Conservation (phyloP, 2,329 filamentous ascomycete genomes). For the Leptographium wingfieldii region DNA sequence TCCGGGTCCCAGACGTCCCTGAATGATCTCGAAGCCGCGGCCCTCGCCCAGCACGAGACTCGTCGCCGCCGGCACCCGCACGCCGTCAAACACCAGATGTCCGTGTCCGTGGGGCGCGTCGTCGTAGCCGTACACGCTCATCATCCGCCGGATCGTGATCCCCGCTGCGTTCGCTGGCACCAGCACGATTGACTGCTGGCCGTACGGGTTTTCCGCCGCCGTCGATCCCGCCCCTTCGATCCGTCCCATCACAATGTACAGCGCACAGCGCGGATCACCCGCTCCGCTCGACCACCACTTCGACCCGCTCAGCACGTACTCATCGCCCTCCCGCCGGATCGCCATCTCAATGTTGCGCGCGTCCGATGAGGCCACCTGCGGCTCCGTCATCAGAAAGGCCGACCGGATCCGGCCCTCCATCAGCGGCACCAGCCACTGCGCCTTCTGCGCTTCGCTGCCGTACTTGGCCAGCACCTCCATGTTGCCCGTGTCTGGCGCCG, state of each 20-base stretch:
- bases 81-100: constrained; percentile 79
- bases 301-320: constrained; percentile 85
- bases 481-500: constrained; percentile 85
- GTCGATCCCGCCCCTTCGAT: constrained; percentile 37
- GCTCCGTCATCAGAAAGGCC: constrained; percentile 91
- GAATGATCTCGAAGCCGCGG: constrained; percentile 94
- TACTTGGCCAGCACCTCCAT: constrained; percentile 95
- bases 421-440: constrained; percentile 67
- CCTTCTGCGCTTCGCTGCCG: constrained; percentile 74
- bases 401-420: constrained; percentile 77
- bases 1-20: constrained; percentile 87
- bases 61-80: constrained; percentile 68
- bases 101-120: constrained; percentile 98
- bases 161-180: constrained; percentile 72
- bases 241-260: constrained; percentile 98
- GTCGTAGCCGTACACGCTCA: constrained; percentile 89
- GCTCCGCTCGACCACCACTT: constrained; percentile 99
- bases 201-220: constrained; percentile 58
- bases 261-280: constrained; percentile 78
- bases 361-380: constrained; percentile 76
- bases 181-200: constrained; percentile 85
- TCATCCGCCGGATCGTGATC: constrained; percentile 87
- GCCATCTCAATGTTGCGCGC: constrained; percentile 83
- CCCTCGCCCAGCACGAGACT: constrained; percentile 90
- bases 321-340: constrained; percentile 71